Percentiles rank a stretch among this genome's conserved stretches.
These are phyloP conservation scores for Solanum pinnatisectum DNA, from an alignment of 257 asterid species.

Conservation along the genomic window DNA sequence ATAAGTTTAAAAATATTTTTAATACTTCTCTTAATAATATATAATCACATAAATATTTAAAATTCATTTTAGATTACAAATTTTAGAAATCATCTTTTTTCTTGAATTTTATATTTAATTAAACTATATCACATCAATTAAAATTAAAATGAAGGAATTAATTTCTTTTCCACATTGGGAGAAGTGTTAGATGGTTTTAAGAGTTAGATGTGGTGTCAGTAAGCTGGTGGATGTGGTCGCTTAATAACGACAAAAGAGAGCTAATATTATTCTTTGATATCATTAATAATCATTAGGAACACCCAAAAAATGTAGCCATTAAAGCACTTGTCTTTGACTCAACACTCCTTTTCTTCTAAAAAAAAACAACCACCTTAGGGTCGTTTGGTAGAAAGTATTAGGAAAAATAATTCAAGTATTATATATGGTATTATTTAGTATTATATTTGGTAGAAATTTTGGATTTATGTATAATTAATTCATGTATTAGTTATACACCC, in stretches of 20 bases:
- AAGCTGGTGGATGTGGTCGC: background rate
- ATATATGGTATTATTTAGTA: too few species aligned
- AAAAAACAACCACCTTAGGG: background rate
- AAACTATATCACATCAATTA: background rate
- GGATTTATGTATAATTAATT: too few species aligned
- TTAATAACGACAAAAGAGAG: conserved; percentile 20
- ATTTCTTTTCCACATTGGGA: background rate
- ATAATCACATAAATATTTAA: background rate
- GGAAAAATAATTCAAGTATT: too few species aligned
- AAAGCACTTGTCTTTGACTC: background rate
- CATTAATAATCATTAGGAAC: background rate
- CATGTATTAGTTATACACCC: too few species aligned
- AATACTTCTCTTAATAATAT: background rate
- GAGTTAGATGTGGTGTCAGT: background rate
- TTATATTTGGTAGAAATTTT: too few species aligned
- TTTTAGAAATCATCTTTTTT: too few species aligned
- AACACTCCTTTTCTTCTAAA: background rate
- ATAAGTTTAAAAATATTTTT: too few species aligned
- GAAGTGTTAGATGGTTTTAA: background rate
- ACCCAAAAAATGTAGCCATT: background rate
- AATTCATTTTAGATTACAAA: too few species aligned
- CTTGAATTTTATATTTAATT: too few species aligned
- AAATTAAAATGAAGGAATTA: too few species aligned
- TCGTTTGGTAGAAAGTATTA: too few species aligned
- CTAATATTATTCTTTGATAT: background rate